Evolutionary conservation across 2,329 filamentous ascomycete genomes (phyloP), one percentile per base, ranked within the genome.

Genomic region (Chrysoporthe puriensis): DNA sequence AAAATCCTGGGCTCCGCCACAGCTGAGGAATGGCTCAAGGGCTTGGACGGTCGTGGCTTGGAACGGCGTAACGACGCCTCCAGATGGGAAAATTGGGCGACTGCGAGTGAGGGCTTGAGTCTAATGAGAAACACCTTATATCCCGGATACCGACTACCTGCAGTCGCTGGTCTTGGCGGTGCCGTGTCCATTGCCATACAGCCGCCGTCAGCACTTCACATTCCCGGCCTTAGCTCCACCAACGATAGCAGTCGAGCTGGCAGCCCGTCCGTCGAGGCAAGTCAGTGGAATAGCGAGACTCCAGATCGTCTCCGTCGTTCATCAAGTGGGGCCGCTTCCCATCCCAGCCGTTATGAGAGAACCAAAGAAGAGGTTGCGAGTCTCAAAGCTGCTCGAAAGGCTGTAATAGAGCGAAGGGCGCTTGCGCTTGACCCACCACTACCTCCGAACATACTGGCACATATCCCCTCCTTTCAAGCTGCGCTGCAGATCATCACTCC

Each of bases 1-100:
- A 86, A 87, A 72, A 78, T 81, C n/a, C 84, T 92, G 72, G 91
- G 92, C n/a, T 73, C 84, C 57, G 89, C 89, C 54, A 86, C 90
- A 13, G 85, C 86, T 4, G 90, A 93, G 72, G 92, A 94, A 76
- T 96, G 92, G 92, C 82, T 89, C 42, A 94, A 94, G 77, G 92
- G 92, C 11, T 83, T 96, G 3, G 85, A 88, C 56, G 81, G 80
- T 40, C 84, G 87, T 67, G 90, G 91, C 11, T 86, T 86, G 72
- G 83, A 87, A 68, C 79, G 83, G 61, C 85, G 88, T 72, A 83
- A 81, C 13, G 88, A 91, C 74, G 84, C 87, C 42, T 83, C 86
- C 40, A 86, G 90, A 62, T 95, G 91, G 90, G 92, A 94, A 75
- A 90, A 88, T 73, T 95, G 91, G 88, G 88, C 90, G 70, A 72